phyloP scores from a whole-genome alignment of 2,329 filamentous ascomycete species.

The Paecilomyces dactylethromorphus region DNA sequence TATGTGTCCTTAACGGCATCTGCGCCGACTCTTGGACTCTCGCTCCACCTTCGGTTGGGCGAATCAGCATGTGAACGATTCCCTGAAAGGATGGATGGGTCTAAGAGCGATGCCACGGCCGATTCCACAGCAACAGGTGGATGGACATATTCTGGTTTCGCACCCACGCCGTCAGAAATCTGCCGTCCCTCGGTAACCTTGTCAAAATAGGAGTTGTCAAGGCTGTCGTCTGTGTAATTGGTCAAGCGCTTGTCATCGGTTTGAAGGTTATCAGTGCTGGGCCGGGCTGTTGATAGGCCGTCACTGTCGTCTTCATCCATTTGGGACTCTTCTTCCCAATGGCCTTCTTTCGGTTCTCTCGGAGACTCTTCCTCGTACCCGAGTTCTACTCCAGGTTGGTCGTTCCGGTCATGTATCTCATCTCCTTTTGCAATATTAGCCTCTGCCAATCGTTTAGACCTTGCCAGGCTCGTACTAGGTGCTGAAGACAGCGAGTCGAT shows the following conservation, averaged over 20 bases:
- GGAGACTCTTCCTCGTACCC: constrained; percentile 30
- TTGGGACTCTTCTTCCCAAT: constrained; percentile 21
- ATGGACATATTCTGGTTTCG: constrained; percentile 71
- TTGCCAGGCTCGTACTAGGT: constrained; percentile 51
- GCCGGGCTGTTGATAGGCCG: constrained; percentile 40
- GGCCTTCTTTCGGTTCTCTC: constrained; percentile 12
- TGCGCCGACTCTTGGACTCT: constrained; percentile 18
- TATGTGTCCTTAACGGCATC: constrained; percentile 14
- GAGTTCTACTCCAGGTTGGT: constrained; percentile 25
- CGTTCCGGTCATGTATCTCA: constrained; percentile 43
- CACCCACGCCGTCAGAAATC: constrained; percentile 61
- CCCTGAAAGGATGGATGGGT: constrained; percentile 63
- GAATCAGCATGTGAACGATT: constrained; percentile 41
- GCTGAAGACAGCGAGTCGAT: constrained; percentile 54
- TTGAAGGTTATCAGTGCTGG: constrained; percentile 47
- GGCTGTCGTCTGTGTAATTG: constrained; percentile 50
- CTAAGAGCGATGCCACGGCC: constrained; percentile 81
- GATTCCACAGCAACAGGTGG: constrained; percentile 72
- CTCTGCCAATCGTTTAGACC: constrained; percentile 48
- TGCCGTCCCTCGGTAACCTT: constrained; percentile 60
- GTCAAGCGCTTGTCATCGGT: constrained; percentile 47
- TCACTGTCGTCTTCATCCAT: constrained; percentile 48
- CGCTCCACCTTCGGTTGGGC: constrained; percentile 30
- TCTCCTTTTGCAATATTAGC: constrained; percentile 45
- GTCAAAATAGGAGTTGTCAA: constrained; percentile 50